Conservation (phyloP, 2,329 filamentous ascomycete genomes). For the Hypoxylon sp. region DNA sequence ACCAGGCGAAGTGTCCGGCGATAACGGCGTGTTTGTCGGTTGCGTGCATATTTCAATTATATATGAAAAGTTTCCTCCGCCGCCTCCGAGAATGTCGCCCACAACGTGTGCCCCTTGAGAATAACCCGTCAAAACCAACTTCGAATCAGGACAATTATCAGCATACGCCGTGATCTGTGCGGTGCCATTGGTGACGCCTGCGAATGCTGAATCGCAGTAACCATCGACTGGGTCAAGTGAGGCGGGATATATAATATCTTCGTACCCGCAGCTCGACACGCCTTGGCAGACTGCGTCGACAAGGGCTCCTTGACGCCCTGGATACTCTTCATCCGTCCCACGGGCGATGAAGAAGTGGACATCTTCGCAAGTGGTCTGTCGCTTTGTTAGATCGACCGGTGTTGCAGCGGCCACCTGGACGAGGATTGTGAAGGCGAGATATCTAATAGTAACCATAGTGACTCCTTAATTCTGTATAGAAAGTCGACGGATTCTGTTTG, state of each 20-base stretch:
- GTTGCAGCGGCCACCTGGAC: not conserved
- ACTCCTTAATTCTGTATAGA: not conserved
- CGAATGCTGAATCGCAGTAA: slow-evolving; percentile 50
- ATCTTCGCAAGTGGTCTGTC: slow-evolving; percentile 1
- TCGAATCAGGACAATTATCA: slow-evolving; percentile 49
- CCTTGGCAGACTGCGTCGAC: slow-evolving; percentile 47
- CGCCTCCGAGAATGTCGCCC: slow-evolving; percentile 45
- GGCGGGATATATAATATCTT: slow-evolving; percentile 46
- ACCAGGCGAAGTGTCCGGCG: slow-evolving; percentile 11
- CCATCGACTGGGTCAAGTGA: slow-evolving; percentile 32
- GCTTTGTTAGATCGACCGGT: not conserved
- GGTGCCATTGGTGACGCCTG: slow-evolving; percentile 46
- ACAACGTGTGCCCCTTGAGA: slow-evolving; percentile 46
- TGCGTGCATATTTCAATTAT: slow-evolving; percentile 36
- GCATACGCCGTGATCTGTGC: slow-evolving; percentile 50
- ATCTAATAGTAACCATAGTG: not conserved
- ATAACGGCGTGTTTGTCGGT: slow-evolving; percentile 30
- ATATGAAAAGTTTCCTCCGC: slow-evolving; percentile 38
- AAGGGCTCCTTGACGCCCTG: slow-evolving; percentile 45
- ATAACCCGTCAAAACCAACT: slow-evolving; percentile 53
- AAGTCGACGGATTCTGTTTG: not conserved
- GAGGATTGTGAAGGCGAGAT: not conserved
- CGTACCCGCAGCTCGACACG: slow-evolving; percentile 46
- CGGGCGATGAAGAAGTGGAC: slow-evolving; percentile 17
- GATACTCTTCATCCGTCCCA: slow-evolving; percentile 37